phyloP scores from a whole-genome alignment of 2,329 filamentous ascomycete genomes.

The Fusarium duplospermum region DNA sequence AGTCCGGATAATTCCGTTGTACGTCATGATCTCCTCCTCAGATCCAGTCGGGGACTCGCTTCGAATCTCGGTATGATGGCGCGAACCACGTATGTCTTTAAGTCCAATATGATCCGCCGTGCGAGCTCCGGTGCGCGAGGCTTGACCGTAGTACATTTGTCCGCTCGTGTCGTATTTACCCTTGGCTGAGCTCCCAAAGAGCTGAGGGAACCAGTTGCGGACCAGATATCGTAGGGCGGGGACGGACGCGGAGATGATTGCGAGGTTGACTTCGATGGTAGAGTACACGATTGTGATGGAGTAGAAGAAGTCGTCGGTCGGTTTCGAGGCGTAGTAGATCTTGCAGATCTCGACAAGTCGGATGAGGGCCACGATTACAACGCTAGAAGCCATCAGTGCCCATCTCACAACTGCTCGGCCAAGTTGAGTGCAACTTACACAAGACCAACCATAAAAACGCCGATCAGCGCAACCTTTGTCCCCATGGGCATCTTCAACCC shows the following conservation, averaged over 20 bases:
- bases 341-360: conserved; percentile 42
- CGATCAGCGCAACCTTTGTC: conserved; percentile 52
- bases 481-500: conserved; percentile 51
- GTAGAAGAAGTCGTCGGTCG: conserved; percentile 36
- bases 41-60: conserved; percentile 47
- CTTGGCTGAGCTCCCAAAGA: conserved; percentile 41
- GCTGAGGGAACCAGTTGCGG: conserved; percentile 45
- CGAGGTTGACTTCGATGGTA: conserved; percentile 51
- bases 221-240: conserved; percentile 51
- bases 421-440: conserved; percentile 42
- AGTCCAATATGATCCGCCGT: conserved; percentile 28
- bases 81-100: conserved; percentile 39
- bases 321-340: conserved; percentile 20
- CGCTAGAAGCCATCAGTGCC: conserved; percentile 33
- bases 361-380: conserved; percentile 47
- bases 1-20: conserved; percentile 48
- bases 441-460: conserved; percentile 52
- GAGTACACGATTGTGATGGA: conserved; percentile 49
- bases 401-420: background rate
- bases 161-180: conserved; percentile 18
- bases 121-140: conserved; percentile 11
- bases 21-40: conserved; percentile 54
- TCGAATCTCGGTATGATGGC: conserved; percentile 46
- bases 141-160: conserved; percentile 15
- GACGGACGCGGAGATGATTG: conserved; percentile 51